These are phyloP conservation scores for Phytopythium montanum DNA, from an alignment of 352 stramenopile species.

Conservation along the genomic window DNA sequence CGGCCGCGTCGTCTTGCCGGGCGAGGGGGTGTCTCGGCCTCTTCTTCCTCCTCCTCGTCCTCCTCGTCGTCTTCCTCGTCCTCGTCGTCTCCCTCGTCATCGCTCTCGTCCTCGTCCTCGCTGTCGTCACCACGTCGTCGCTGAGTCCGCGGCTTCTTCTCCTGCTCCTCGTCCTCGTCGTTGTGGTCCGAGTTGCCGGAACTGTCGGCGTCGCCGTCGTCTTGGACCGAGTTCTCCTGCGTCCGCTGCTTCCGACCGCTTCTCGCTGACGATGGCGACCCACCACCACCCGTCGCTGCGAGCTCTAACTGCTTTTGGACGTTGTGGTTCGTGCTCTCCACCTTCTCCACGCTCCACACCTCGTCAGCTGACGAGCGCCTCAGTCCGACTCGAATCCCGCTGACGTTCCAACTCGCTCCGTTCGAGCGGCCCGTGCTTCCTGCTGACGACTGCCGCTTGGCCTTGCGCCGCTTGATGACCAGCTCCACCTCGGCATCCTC, in stretches of 20 bases:
- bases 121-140: slow-evolving; percentile 1
- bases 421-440: slow-evolving; percentile 7
- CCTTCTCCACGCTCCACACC: slow-evolving; percentile 34
- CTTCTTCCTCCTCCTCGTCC: slow-evolving; percentile 21
- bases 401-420: neutral
- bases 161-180: slow-evolving; percentile 13
- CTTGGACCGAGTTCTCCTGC: neutral
- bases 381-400: slow-evolving; percentile 43
- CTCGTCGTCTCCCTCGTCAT: slow-evolving; percentile 36
- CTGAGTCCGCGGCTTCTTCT: neutral
- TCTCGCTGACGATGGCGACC: neutral
- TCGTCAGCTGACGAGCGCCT: slow-evolving; percentile 13
- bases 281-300: neutral
- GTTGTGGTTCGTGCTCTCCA: slow-evolving; percentile 32
- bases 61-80: slow-evolving; percentile 24
- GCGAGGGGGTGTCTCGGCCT: slow-evolving; percentile 20
- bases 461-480: slow-evolving; percentile 34
- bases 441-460: slow-evolving; percentile 23
- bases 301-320: slow-evolving; percentile 40
- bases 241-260: neutral
- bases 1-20: slow-evolving; percentile 33
- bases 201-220: neutral
- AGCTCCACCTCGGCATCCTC: slow-evolving; percentile 34
- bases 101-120: slow-evolving; percentile 20
- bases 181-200: slow-evolving; percentile 15